phyloP scores from a whole-genome alignment of 495 filamentous ascomycete species.

The Haplographium delicatum region DNA sequence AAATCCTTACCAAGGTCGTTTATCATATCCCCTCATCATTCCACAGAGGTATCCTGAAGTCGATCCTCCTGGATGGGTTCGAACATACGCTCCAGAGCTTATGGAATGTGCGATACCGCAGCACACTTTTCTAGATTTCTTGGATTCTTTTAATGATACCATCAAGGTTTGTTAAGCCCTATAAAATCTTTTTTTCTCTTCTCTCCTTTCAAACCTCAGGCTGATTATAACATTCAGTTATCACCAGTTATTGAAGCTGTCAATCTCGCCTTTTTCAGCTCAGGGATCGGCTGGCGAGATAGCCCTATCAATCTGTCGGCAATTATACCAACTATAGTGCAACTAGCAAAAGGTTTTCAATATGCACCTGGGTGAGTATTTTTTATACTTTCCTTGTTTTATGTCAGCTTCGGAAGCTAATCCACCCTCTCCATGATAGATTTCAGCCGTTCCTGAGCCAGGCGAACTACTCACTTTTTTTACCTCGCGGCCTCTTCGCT shows the following conservation, averaged over 20 bases:
- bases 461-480: slow-evolving; percentile 16
- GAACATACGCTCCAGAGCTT: slow-evolving; percentile 37
- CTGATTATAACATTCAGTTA: background rate
- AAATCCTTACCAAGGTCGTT: background rate
- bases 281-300: background rate
- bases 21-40: slow-evolving; percentile 19
- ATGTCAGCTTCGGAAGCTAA: too few species aligned
- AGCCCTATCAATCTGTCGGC: background rate
- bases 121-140: slow-evolving; percentile 35
- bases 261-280: slow-evolving; percentile 3
- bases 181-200: background rate
- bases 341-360: slow-evolving; percentile 5
- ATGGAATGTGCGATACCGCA: slow-evolving; percentile 34
- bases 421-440: slow-evolving; percentile 6
- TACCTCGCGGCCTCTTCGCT: slow-evolving; percentile 16
- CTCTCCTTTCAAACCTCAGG: background rate
- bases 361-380: background rate
- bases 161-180: slow-evolving; percentile 16
- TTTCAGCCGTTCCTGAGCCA: slow-evolving; percentile 12
- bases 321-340: background rate
- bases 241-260: slow-evolving; percentile 1
- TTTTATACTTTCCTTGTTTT: background rate
- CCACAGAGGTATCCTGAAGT: slow-evolving; percentile 28
- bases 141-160: slow-evolving; percentile 32
- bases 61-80: slow-evolving; percentile 33